phyloP scores from a whole-genome alignment of 345 rosid species.

The Arabidopsis thaliana region DNA sequence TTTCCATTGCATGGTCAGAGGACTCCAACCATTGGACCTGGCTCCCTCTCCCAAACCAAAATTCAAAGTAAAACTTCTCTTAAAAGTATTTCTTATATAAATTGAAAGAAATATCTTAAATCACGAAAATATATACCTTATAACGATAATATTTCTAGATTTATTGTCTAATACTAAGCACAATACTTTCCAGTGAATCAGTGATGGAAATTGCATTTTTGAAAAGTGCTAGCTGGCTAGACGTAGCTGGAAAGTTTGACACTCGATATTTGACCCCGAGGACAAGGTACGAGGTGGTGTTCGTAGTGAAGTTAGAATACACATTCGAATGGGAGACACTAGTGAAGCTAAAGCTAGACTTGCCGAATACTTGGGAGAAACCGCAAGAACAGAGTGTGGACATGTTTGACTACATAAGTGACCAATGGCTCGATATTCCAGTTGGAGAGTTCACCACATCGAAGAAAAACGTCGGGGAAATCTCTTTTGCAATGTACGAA shows the following conservation, averaged over 20 bases:
- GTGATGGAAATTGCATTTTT: not conserved
- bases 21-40: slow-evolving; percentile 53
- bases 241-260: not conserved
- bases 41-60: slow-evolving; percentile 37
- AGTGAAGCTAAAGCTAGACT: not conserved
- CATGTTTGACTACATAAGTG: not conserved
- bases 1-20: slow-evolving; percentile 59
- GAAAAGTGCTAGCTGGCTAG: not conserved
- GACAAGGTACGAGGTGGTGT: slow-evolving; percentile 13
- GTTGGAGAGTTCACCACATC: slow-evolving; percentile 11
- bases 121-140: no score
- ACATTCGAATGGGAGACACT: not conserved
- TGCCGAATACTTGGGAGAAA: not conserved
- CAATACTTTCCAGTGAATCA: not conserved
- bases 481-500: slow-evolving; percentile 11
- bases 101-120: not conserved
- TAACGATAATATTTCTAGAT: not conserved
- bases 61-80: slow-evolving; percentile 30
- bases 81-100: not conserved
- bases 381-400: not conserved
- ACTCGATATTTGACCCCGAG: not conserved
- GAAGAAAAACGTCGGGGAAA: not conserved
- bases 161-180: not conserved
- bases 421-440: not conserved
- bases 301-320: not conserved